Evolutionary conservation across 2,329 filamentous ascomycete species (phyloP).

Genomic region (Nothophoma quercina): DNA sequence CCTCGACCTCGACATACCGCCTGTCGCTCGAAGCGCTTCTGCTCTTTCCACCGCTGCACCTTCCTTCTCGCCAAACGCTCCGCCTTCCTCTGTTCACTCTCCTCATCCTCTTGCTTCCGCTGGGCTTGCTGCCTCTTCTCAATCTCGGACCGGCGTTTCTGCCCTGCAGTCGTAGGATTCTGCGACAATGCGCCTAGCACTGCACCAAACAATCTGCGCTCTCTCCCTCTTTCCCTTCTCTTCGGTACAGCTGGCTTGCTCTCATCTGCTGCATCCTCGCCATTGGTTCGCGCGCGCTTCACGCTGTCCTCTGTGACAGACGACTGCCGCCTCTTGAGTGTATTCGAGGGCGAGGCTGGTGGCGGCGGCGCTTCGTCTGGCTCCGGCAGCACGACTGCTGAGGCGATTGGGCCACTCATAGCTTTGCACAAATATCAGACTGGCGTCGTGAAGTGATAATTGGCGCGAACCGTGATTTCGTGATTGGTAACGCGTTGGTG

Average conservation of each 20-base stretch:
- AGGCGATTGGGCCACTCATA: conserved; percentile 58
- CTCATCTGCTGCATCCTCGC: conserved; percentile 35
- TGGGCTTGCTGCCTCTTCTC: conserved; percentile 83
- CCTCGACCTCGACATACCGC: conserved; percentile 63
- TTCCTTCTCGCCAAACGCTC: conserved; percentile 71
- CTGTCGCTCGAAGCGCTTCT: conserved; percentile 77
- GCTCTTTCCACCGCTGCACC: conserved; percentile 69
- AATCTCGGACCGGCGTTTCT: conserved; percentile 78
- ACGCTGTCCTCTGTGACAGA: conserved; percentile 57
- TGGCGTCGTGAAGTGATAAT: neutral
- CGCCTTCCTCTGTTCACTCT: conserved; percentile 72
- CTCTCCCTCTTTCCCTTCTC: conserved; percentile 76
- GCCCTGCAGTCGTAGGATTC: conserved; percentile 64
- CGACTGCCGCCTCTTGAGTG: conserved; percentile 63
- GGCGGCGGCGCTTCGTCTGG: conserved; percentile 33
- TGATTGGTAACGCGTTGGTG: conserved; percentile 3
- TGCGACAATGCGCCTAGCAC: conserved; percentile 81
- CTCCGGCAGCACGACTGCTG: conserved; percentile 63
- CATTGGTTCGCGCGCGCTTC: conserved; percentile 62
- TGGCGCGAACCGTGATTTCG: neutral
- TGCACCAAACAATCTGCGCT: conserved; percentile 84
- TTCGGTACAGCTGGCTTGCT: conserved; percentile 47
- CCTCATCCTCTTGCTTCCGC: conserved; percentile 73
- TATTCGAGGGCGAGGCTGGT: conserved; percentile 41
- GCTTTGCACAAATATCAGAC: neutral